A percentile compares a stretch with the other conserved stretches of the same genome.
phyloP scores from a whole-genome alignment of 768 basidiomycete genomes.

The Boletellus ananiceps region DNA sequence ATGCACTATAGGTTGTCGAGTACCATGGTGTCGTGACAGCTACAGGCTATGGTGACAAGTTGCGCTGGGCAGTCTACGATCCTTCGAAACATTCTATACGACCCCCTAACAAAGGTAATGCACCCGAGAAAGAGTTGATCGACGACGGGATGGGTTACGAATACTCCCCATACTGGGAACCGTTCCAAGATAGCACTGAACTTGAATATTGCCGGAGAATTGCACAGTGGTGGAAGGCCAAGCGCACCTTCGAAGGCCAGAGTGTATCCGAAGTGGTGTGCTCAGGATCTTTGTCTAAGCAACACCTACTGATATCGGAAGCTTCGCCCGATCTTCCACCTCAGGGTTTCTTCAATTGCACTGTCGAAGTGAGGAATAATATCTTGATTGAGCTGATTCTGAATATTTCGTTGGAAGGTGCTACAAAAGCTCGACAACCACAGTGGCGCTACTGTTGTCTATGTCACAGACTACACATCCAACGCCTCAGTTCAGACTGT shows the following conservation, averaged over 20 bases:
- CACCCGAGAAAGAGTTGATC: conserved; percentile 32
- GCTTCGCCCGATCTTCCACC: conserved; percentile 42
- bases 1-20: conserved; percentile 27
- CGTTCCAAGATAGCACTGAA: conserved; percentile 33
- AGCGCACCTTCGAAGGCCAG: conserved; percentile 11
- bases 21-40: conserved; percentile 33
- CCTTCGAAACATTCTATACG: conserved; percentile 34
- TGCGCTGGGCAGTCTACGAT: conserved; percentile 56
- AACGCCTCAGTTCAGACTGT: conserved; percentile 33
- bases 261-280: conserved; percentile 15
- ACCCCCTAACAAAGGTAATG: conserved; percentile 35
- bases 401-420: conserved; percentile 36
- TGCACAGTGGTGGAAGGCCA: conserved; percentile 48
- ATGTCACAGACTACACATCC: conserved; percentile 63
- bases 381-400: not conserved
- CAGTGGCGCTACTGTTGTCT: conserved; percentile 42
- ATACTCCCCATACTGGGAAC: conserved; percentile 44
- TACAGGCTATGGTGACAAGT: conserved; percentile 42
- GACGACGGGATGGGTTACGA: conserved; percentile 35
- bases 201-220: conserved; percentile 41
- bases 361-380: conserved; percentile 46
- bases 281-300: conserved; percentile 17
- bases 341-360: conserved; percentile 57
- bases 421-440: conserved; percentile 39
- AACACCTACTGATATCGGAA: conserved; percentile 50